Evolutionary conservation across 352 stramenopile species (phyloP), one percentile per base, ranked within the genome.

Genomic region (Globisporangium heterothallicum): DNA sequence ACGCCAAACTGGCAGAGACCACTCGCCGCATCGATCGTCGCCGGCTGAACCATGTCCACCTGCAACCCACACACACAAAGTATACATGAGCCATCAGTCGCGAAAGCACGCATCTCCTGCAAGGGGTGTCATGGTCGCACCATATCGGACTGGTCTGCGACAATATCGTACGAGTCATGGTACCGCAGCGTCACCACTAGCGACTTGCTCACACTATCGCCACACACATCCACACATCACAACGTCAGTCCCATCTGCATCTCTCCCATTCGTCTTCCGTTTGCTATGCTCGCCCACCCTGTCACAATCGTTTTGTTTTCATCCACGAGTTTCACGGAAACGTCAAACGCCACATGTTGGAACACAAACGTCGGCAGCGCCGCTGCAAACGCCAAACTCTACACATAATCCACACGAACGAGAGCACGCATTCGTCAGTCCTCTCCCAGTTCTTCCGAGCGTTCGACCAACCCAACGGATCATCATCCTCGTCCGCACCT

Each of bases 141-240:
- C 41, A 81, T 56, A 0, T 79, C 59, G 30, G 74, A 70, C 58
- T 86, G 79, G 41, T 87, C 73, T 0, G 74, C 54, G 6, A 88
- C 77, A 10, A 86, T 56, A 59, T 90, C 79, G 64, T 87, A 84
- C 53, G 79, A 86, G 67, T 88, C 79, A 61, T 87, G 69, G 64
- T 72, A 90, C 32, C 79, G 76, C 49, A 90, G 42, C 0, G 66
- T 84, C 53, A 87, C 71, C 50, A 75, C 63, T 26, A 42, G 21
- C 18, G 18, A 13, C 42, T 13, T n/a, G 45, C 40, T 40, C 12
- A 51, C 29, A 49, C n/a, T 36, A 34, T 43, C 10, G 7, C 16
- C 46, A 47, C 7, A 7, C 12, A 7, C 19, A 50, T 22, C 18
- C 18, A 18, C 24, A 9, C n/a, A 48, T 2, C 21, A 8, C 43